Conservation (phyloP, 2,329 filamentous ascomycete genomes). For the Arthrocladium fulminans region DNA sequence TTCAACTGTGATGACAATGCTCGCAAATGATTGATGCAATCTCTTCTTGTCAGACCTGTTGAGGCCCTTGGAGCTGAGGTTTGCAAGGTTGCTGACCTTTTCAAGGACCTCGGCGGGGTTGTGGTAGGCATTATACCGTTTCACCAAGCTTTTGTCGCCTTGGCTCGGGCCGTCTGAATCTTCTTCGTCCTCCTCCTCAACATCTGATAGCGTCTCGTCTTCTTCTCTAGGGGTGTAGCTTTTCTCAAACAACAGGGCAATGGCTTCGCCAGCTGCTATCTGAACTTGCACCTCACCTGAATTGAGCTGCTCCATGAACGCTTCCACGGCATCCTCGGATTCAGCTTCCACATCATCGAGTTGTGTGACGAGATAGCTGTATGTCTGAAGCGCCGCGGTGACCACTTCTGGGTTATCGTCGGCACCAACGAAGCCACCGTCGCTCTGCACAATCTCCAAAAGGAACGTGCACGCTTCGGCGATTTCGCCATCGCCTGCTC, state of each 20-base stretch:
- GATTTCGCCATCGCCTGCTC: slow-evolving; percentile 58
- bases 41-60: slow-evolving; percentile 59
- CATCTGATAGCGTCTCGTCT: slow-evolving; percentile 40
- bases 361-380: slow-evolving; percentile 71
- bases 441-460: slow-evolving; percentile 68
- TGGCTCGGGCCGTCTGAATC: slow-evolving; percentile 30
- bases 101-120: slow-evolving; percentile 53
- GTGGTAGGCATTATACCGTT: slow-evolving; percentile 60
- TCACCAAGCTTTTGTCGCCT: slow-evolving; percentile 40
- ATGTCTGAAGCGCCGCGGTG: slow-evolving; percentile 64
- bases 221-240: slow-evolving; percentile 51
- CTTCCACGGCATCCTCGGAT: slow-evolving; percentile 65
- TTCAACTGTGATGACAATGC: slow-evolving; percentile 58
- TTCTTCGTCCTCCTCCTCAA: slow-evolving; percentile 38
- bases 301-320: slow-evolving; percentile 77
- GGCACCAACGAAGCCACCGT: slow-evolving; percentile 64
- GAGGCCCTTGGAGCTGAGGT: slow-evolving; percentile 51
- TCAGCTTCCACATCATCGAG: slow-evolving; percentile 64
- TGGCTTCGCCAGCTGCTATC: slow-evolving; percentile 67
- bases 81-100: slow-evolving; percentile 51
- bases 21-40: slow-evolving; percentile 57
- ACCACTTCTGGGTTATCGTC: slow-evolving; percentile 63
- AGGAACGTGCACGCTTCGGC: slow-evolving; percentile 66
- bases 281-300: slow-evolving; percentile 65
- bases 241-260: slow-evolving; percentile 75